phyloP scores from a whole-genome alignment of 1,139 yeast genomes.

The Sugiyamaella paludigena region DNA sequence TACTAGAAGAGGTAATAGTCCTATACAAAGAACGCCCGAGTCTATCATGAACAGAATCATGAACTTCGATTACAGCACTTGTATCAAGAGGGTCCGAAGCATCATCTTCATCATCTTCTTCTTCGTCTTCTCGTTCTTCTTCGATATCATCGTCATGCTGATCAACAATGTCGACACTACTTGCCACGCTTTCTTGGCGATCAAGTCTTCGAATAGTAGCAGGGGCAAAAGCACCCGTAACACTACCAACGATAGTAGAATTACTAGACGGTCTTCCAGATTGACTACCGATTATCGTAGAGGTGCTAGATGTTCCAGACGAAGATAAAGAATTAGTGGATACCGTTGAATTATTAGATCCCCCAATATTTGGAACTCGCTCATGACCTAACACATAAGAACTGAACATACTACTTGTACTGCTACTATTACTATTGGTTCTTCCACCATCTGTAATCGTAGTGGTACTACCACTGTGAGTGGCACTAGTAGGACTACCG shows the following conservation, averaged over 20 bases:
- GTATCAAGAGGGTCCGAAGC: conserved; percentile 5
- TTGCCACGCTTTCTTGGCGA: conserved; percentile 17
- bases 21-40: conserved; percentile 9
- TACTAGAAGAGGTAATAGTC: conserved; percentile 6
- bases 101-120: conserved; percentile 11
- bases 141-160: conserved; percentile 13
- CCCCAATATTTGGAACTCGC: conserved; percentile 4
- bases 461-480: background rate
- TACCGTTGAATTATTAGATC: background rate
- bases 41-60: conserved; percentile 2
- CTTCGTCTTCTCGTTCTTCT: conserved; percentile 14
- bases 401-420: background rate
- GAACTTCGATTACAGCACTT: too few relatives aligned
- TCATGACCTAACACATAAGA: background rate
- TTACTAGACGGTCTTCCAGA: too few relatives aligned
- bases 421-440: background rate
- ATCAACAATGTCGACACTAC: conserved; percentile 24
- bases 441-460: background rate
- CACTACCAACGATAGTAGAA: background rate
- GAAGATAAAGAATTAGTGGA: background rate
- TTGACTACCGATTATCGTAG: background rate
- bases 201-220: background rate
- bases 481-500: background rate
- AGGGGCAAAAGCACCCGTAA: background rate
- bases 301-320: background rate